Evolutionary conservation across 176 grass and related monocot species (phyloP), one percentile per base, ranked within the genome.

Genomic region (Oryza punctata): DNA sequence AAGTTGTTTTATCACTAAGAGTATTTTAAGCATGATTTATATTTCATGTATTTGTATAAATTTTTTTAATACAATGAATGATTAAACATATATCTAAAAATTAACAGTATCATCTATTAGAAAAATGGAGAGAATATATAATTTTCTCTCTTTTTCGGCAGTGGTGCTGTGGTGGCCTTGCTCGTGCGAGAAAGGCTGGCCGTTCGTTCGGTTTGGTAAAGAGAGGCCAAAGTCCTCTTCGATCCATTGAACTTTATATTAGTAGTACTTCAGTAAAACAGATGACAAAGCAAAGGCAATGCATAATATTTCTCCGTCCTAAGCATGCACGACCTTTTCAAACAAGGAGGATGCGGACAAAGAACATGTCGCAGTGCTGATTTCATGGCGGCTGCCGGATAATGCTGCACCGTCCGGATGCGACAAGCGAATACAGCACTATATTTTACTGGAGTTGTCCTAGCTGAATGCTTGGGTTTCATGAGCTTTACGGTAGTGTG

Each of bases 331-430:
- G 75, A 72, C 68, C 25, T 73, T 65, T 49, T 33, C 28, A 32
- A 32, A 8, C 11, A 3, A 8, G 11, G 18, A 67, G 50, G n/a
- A 52, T 38, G 72, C 18, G 63, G 85, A 63, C 79, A 77, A 70
- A 40, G 29, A 61, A 72, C 82, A 54, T 77, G 71, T 69, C 65
- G 77, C 30, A 13, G 29, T 18, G 78, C 83, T 82, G 43, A 77
- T 81, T 89, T 89, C 78, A 60, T 73, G 88, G 72, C 78, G 88
- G 83, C 78, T 90, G 83, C 78, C 45, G 66, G 41, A 69, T 45
- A 26, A 30, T 14, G 32, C 10, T 63, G n/a, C 5, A 14, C 37
- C 66, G 15, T 37, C 43, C 46, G 25, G 18, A 40, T 19, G 43
- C 80, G 43, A 29, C 67, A 83, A 44, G 18, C 74, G 27, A 38